These are phyloP conservation scores for Picochlorum sp. DNA, from an alignment of 139 green algal genomes.

Conservation along the genomic window DNA sequence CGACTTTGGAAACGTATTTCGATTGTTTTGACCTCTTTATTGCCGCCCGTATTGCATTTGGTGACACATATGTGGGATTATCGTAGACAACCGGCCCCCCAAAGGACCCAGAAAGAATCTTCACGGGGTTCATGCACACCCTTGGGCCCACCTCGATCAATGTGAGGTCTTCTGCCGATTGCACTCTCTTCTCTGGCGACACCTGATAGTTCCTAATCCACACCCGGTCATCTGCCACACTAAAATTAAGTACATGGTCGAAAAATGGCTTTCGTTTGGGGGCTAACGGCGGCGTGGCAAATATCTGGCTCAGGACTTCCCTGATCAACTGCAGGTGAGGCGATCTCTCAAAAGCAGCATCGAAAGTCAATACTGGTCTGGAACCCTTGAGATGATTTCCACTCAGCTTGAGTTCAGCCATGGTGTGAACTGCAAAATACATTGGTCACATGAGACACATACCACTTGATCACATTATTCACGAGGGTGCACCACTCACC, in stretches of 20 bases:
- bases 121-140: constrained; percentile 86
- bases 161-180: constrained; percentile 32
- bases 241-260: constrained; percentile 91
- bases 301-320: constrained; percentile 82
- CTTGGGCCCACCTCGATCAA: constrained; percentile 86
- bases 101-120: constrained; percentile 85
- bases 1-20: constrained; percentile 78
- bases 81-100: constrained; percentile 82
- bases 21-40: constrained; percentile 60
- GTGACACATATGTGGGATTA: constrained; percentile 84
- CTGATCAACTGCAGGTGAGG: constrained; percentile 88
- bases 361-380: constrained; percentile 69
- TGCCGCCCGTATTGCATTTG: constrained; percentile 69
- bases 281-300: constrained; percentile 79
- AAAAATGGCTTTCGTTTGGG: constrained; percentile 95
- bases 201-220: constrained; percentile 99
- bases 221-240: constrained; percentile 69
- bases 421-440: constrained; percentile 79
- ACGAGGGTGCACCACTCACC: neutral
- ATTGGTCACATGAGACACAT: constrained; percentile 8
- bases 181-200: constrained; percentile 56
- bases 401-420: constrained; percentile 94
- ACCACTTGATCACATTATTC: no score
- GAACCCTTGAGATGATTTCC: constrained; percentile 96
- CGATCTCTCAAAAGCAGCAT: constrained; percentile 74